Conservation (phyloP, 768 basidiomycete genomes). For the Paxillus ammoniavirescens region DNA sequence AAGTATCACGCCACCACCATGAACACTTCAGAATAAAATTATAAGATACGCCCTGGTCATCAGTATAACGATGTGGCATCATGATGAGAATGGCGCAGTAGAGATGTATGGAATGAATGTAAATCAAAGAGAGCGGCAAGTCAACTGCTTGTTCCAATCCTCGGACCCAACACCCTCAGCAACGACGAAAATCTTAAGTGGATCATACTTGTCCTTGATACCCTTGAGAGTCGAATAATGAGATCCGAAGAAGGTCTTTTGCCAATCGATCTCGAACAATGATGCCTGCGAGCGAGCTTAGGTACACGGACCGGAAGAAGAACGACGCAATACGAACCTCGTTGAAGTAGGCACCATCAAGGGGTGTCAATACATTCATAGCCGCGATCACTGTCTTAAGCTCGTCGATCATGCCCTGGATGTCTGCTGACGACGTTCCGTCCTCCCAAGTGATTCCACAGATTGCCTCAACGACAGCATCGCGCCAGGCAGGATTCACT, state of each 20-base stretch:
- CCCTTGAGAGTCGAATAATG: constrained; percentile 39
- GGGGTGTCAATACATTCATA: constrained; percentile 28
- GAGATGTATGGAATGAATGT: no score
- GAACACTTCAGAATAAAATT: no score
- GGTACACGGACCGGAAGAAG: not conserved
- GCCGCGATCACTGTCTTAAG: constrained; percentile 6
- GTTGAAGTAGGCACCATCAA: constrained; percentile 45
- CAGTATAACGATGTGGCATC: no score
- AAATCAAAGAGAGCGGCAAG: constrained; percentile 13
- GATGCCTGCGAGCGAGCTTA: constrained; percentile 35
- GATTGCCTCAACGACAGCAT: constrained; percentile 25
- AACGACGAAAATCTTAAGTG: constrained; percentile 44
- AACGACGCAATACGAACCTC: constrained; percentile 33
- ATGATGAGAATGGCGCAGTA: no score
- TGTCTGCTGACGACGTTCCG: constrained; percentile 8
- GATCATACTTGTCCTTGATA: constrained; percentile 49
- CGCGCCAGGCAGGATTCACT: constrained; percentile 49
- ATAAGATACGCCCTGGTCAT: no score
- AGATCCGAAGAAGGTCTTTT: constrained; percentile 45
- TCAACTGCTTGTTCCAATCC: constrained; percentile 40
- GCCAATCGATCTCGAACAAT: constrained; percentile 39
- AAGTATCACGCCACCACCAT: no score
- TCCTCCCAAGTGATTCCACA: constrained; percentile 20
- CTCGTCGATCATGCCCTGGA: constrained; percentile 10
- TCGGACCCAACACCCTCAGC: constrained; percentile 48